Evolutionary conservation across 768 basidiomycete species (phyloP), one percentile per base, ranked within the genome.

Genomic region (Arthromyces matolae): DNA sequence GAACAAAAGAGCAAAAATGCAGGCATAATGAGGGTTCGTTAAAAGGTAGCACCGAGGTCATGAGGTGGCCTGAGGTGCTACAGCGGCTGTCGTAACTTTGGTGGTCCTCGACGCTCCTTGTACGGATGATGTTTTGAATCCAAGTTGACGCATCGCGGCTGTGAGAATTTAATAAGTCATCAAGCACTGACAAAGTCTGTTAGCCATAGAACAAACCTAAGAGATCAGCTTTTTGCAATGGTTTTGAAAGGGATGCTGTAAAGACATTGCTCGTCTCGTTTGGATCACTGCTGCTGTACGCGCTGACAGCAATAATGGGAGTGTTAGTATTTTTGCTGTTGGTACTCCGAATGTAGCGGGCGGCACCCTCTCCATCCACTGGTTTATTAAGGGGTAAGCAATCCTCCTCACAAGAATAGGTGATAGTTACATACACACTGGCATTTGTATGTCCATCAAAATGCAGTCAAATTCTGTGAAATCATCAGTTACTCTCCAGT

Each of bases 281-380:
- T 25, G 77, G 71, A 51, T 91, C 88, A 14, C 71, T 72, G 8
- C 83, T 81, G 54, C 89, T 85, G 64, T 93, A 93, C 25, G 90
- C 91, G 62, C 89, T 94, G 42, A 95, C 84, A 44, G 91, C 88
- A 51, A 95, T 83, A 43, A 94, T 97, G 0, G 95, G 95, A 9
- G 93, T 94, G 57, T 79, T 84, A 42, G 87, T 83, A 60, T 98
- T 98, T 72, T 86, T 94, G 74, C 91, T 93, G 64, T 90, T 92
- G 14, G 94, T 97, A 57, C 86, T 93, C 72, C 93, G 93, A 73
- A 99, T 95, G 69, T 96, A 97, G 45, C 93, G 79, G 9, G 96
- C 94, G 27, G 96, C 96, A 56, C 89, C 86, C 68, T 98, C 95
- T 29, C 95, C 96, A 62, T 93, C 93, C 57, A 98, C 92, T 83